phyloP scores from a whole-genome alignment of 2,329 filamentous ascomycete species.

The Aciculosporium take region DNA sequence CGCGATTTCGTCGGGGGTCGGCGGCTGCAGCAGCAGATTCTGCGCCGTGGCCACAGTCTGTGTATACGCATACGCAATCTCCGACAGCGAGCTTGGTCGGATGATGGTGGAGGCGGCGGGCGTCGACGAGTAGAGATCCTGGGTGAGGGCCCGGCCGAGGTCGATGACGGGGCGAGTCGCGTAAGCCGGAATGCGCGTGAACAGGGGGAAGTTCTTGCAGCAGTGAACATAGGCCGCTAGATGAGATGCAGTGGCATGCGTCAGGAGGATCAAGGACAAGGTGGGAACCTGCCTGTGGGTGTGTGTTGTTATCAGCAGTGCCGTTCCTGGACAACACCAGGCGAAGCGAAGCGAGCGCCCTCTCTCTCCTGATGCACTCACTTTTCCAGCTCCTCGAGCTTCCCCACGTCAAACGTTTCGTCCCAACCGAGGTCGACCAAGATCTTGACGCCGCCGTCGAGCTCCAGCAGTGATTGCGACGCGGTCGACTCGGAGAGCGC shows the following conservation, averaged over 20 bases:
- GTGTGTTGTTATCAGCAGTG: slow-evolving; percentile 12
- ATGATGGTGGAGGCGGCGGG: slow-evolving; percentile 79
- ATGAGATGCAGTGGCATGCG: slow-evolving; percentile 83
- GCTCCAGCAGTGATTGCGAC: slow-evolving; percentile 88
- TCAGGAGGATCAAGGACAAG: slow-evolving; percentile 83
- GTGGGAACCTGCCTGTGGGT: slow-evolving; percentile 68
- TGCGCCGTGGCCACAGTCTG: slow-evolving; percentile 34
- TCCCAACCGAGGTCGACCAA: slow-evolving; percentile 95
- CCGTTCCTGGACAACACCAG: no score
- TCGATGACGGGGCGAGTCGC: slow-evolving; percentile 89
- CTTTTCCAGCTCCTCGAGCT: slow-evolving; percentile 83
- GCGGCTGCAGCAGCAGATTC: slow-evolving; percentile 51
- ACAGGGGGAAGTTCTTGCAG: slow-evolving; percentile 89
- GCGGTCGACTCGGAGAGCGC: slow-evolving; percentile 77
- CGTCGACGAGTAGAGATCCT: slow-evolving; percentile 84
- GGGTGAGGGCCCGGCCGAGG: slow-evolving; percentile 75
- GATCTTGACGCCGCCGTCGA: slow-evolving; percentile 92
- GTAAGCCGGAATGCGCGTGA: slow-evolving; percentile 85
- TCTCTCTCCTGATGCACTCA: slow-evolving; percentile 31
- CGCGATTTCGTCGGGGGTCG: slow-evolving; percentile 77
- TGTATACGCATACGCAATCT: slow-evolving; percentile 39
- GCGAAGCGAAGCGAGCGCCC: neutral
- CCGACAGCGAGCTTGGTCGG: slow-evolving; percentile 55
- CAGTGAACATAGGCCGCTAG: slow-evolving; percentile 90
- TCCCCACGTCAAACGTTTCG: slow-evolving; percentile 68